Percentiles rank a stretch among this genome's conserved stretches.
phyloP scores from a whole-genome alignment of 148 eudicot genomes.

The Vaccinium macrocarpon region DNA sequence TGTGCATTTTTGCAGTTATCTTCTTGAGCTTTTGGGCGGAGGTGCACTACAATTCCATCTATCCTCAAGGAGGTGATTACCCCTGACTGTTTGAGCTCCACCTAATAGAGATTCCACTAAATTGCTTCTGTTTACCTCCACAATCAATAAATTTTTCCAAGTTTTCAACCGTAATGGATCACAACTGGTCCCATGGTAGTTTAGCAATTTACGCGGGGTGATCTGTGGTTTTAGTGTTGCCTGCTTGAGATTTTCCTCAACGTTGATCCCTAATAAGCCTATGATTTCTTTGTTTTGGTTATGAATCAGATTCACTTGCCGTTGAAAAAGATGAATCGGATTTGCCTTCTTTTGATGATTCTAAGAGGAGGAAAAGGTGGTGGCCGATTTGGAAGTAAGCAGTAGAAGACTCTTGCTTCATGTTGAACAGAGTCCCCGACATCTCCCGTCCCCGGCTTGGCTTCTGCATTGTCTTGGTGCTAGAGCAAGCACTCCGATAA shows the following conservation, averaged over 20 bases:
- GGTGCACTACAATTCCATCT: conserved; percentile 95
- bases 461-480: conserved; percentile 13
- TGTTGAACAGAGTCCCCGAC: not conserved
- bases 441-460: conserved; percentile 2
- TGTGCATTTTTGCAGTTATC: conserved; percentile 46
- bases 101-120: not conserved
- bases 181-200: not conserved
- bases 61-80: conserved; percentile 78
- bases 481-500: not conserved
- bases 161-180: not conserved
- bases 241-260: not conserved
- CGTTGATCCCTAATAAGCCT: conserved; percentile 1
- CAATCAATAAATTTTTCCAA: not conserved
- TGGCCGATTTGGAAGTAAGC: conserved; percentile 60
- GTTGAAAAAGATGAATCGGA: no score
- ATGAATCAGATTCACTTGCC: conserved; percentile 36
- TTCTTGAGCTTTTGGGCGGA: conserved; percentile 97
- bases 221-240: not conserved
- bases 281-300: conserved; percentile 14
- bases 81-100: not conserved
- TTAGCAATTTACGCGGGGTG: not conserved
- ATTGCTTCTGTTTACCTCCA: not conserved
- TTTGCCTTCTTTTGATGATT: conserved; percentile 55
- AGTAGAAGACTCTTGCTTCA: conserved; percentile 20
- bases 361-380: conserved; percentile 73